A percentile compares a stretch with the other conserved stretches of the same genome.
Conservation (phyloP, 2,329 filamentous ascomycete species). For the Calonectria multiphialidica region DNA sequence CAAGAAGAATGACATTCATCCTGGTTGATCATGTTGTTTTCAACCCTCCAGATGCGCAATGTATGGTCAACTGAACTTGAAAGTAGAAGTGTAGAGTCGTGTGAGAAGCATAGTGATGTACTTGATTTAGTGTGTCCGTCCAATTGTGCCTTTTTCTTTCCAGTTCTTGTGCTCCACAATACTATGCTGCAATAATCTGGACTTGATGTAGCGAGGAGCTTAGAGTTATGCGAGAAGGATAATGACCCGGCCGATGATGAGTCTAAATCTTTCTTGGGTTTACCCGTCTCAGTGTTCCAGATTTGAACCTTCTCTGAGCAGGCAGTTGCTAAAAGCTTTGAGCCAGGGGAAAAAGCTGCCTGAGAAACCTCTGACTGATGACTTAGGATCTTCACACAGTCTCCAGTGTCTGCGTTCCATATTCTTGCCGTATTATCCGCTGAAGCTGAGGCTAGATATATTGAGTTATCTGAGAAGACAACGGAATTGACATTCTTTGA, state of each 20-base stretch:
- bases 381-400: not conserved
- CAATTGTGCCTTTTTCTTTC: not conserved
- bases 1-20: not conserved
- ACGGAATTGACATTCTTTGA: constrained; percentile 7
- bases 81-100: not conserved
- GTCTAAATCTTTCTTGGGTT: not conserved
- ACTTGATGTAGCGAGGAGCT: not conserved
- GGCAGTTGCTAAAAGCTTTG: not conserved
- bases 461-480: constrained; percentile 25
- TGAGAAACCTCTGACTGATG: not conserved
- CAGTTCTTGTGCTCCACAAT: not conserved
- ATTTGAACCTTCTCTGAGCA: not conserved
- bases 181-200: not conserved
- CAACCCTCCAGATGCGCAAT: not conserved
- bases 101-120: not conserved
- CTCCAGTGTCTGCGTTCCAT: not conserved
- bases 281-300: not conserved
- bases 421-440: not conserved
- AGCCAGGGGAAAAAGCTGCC: not conserved
- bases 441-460: constrained; percentile 5
- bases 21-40: not conserved
- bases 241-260: not conserved
- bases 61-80: not conserved
- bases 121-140: not conserved
- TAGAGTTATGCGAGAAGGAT: not conserved